phyloP scores from a whole-genome alignment of 2,329 filamentous ascomycete species.

The Colletotrichum ledebouriae region DNA sequence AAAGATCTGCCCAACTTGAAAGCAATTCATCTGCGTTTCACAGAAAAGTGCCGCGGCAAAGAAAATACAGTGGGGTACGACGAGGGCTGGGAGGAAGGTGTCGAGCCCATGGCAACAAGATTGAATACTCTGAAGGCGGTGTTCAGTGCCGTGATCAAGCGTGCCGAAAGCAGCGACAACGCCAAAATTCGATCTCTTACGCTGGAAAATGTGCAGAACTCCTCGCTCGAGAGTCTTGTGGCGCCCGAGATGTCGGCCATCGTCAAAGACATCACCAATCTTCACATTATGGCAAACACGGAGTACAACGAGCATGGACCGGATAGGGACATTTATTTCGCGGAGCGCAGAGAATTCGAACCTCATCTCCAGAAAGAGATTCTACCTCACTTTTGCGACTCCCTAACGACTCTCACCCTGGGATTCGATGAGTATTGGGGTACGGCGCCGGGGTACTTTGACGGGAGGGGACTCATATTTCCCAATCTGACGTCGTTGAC shows the following conservation, averaged over 20 bases:
- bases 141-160: slow-evolving; percentile 40
- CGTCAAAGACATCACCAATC: slow-evolving; percentile 38
- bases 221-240: slow-evolving; percentile 10
- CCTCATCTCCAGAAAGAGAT: slow-evolving; percentile 43
- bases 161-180: slow-evolving; percentile 21
- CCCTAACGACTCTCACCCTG: slow-evolving; percentile 44
- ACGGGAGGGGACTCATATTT: slow-evolving; percentile 43
- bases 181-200: slow-evolving; percentile 41
- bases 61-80: no score
- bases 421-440: slow-evolving; percentile 44
- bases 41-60: slow-evolving; percentile 17
- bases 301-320: slow-evolving; percentile 36
- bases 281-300: slow-evolving; percentile 40
- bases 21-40: slow-evolving; percentile 33
- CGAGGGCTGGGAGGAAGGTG: not conserved
- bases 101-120: slow-evolving; percentile 22
- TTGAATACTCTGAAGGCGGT: slow-evolving; percentile 30
- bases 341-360: slow-evolving; percentile 44
- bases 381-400: slow-evolving; percentile 38
- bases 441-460: slow-evolving; percentile 43
- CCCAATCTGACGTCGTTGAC: slow-evolving; percentile 43
- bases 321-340: slow-evolving; percentile 38
- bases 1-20: slow-evolving; percentile 35
- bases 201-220: slow-evolving; percentile 45
- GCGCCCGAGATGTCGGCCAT: slow-evolving; percentile 8